Evolutionary conservation across 1,284 basidiomycete genomes (phyloP).

Genomic region (Vanrija humicola): DNA sequence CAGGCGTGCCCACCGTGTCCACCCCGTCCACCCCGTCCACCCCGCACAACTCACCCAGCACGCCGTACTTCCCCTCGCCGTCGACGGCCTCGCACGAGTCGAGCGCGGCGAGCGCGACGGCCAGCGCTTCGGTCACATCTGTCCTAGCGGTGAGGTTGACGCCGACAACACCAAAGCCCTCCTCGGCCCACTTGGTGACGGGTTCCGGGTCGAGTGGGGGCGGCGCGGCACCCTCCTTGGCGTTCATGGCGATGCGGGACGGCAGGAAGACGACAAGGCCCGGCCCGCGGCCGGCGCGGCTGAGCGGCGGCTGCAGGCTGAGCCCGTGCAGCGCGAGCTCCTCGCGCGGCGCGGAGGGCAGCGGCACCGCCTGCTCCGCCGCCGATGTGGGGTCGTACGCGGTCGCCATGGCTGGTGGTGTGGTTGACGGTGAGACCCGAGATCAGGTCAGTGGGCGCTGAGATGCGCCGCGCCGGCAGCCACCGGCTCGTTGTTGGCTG

Average conservation of each 20-base stretch:
- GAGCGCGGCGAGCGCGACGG: constrained; percentile 10
- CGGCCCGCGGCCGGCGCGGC: constrained; percentile 12
- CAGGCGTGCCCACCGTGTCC: no score
- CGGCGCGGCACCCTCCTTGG: background rate
- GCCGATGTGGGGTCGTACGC: constrained; percentile 2
- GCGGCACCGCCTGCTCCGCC: constrained; percentile 3
- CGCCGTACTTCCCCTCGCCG: constrained; percentile 3
- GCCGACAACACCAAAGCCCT: constrained; percentile 17
- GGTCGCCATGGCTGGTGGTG: background rate
- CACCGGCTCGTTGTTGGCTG: no score
- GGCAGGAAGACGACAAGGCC: constrained; percentile 15
- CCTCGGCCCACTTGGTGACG: constrained; percentile 21
- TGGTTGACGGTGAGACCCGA: no score
- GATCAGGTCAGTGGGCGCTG: no score
- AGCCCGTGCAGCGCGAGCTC: constrained; percentile 4
- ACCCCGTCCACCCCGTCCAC: no score
- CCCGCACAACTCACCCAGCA: constrained; percentile 10
- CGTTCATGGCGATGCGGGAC: background rate
- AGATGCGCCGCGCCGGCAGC: no score
- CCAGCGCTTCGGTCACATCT: constrained; percentile 10
- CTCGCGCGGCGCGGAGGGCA: constrained; percentile 1
- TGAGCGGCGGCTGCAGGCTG: constrained; percentile 15
- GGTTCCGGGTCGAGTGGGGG: constrained; percentile 20
- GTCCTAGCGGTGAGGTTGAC: constrained; percentile 6
- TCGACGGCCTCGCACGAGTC: constrained; percentile 7